Conservation (phyloP, 2,329 filamentous ascomycete species). For the Acrocalymma vagum region DNA sequence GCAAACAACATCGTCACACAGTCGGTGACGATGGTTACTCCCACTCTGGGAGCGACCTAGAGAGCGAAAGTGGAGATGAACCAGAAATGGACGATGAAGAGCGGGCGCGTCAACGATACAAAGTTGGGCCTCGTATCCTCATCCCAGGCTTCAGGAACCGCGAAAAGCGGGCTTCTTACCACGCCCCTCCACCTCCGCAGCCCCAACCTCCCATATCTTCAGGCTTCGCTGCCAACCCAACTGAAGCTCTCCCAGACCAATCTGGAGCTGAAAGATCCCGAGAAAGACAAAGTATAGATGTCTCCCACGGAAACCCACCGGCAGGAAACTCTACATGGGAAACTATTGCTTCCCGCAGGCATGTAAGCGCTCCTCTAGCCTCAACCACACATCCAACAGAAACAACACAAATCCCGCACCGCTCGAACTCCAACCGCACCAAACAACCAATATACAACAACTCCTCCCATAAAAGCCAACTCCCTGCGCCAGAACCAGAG, state of each 20-base stretch:
- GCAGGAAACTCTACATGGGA: constrained; percentile 31
- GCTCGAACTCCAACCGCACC: constrained; percentile 29
- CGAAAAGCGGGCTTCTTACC: constrained; percentile 29
- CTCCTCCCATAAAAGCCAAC: constrained; percentile 44
- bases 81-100: constrained; percentile 43
- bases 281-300: constrained; percentile 35
- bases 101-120: constrained; percentile 39
- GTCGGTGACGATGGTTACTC: constrained; percentile 46
- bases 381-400: constrained; percentile 22
- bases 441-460: constrained; percentile 41
- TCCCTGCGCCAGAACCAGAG: constrained; percentile 28
- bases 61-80: constrained; percentile 31
- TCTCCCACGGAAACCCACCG: constrained; percentile 4
- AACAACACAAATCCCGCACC: constrained; percentile 27
- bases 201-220: constrained; percentile 29
- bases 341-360: constrained; percentile 27
- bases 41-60: constrained; percentile 33
- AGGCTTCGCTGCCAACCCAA: constrained; percentile 35
- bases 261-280: constrained; percentile 21
- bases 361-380: constrained; percentile 38
- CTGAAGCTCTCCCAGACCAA: constrained; percentile 15
- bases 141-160: constrained; percentile 37
- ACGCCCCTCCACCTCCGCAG: constrained; percentile 17
- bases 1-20: constrained; percentile 25
- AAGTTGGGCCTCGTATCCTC: constrained; percentile 42